Evolutionary conservation across 140 eudicot genomes (phyloP).

Genomic region (Cichorium intybus): DNA sequence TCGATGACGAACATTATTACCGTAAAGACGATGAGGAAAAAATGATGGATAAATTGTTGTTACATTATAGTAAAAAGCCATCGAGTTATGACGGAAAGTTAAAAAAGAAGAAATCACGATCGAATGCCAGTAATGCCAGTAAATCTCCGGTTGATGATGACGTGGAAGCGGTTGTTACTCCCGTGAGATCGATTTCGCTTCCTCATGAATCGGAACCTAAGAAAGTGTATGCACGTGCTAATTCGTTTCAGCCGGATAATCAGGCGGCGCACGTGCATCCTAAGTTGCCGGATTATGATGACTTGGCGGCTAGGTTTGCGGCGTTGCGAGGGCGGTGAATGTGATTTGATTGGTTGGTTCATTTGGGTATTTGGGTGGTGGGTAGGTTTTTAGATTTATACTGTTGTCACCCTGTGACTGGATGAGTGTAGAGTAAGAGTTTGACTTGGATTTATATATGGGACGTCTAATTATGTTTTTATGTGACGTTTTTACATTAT

Average conservation of each 20-base stretch:
- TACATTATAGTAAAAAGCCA: slow-evolving; percentile 78
- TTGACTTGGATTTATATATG: slow-evolving; percentile 20
- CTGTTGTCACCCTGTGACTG: slow-evolving; percentile 6
- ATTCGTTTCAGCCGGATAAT: slow-evolving; percentile 76
- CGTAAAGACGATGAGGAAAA: slow-evolving; percentile 72
- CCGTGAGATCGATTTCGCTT: slow-evolving; percentile 69
- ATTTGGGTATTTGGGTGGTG: background rate
- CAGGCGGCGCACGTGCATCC: slow-evolving; percentile 96
- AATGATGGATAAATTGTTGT: slow-evolving; percentile 73
- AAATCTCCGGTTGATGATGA: slow-evolving; percentile 29
- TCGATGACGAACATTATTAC: slow-evolving; percentile 53
- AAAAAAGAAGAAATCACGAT: slow-evolving; percentile 38
- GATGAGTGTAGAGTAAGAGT: slow-evolving; percentile 25
- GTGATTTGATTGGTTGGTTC: background rate
- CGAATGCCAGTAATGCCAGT: slow-evolving; percentile 23
- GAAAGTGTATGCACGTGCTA: slow-evolving; percentile 72
- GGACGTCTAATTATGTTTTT: slow-evolving; percentile 19
- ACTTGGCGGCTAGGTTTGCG: slow-evolving; percentile 87
- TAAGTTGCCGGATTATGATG: slow-evolving; percentile 93
- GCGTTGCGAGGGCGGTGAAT: slow-evolving; percentile 58
- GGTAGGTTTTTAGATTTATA: slow-evolving; percentile 4
- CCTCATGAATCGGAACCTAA: slow-evolving; percentile 47
- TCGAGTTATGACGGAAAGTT: slow-evolving; percentile 47
- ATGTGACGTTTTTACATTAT: background rate
- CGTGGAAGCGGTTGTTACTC: slow-evolving; percentile 36